These are phyloP conservation scores for Yamadazyma laniorum DNA, from an alignment of 805 yeast genomes.

Conservation along the genomic window DNA sequence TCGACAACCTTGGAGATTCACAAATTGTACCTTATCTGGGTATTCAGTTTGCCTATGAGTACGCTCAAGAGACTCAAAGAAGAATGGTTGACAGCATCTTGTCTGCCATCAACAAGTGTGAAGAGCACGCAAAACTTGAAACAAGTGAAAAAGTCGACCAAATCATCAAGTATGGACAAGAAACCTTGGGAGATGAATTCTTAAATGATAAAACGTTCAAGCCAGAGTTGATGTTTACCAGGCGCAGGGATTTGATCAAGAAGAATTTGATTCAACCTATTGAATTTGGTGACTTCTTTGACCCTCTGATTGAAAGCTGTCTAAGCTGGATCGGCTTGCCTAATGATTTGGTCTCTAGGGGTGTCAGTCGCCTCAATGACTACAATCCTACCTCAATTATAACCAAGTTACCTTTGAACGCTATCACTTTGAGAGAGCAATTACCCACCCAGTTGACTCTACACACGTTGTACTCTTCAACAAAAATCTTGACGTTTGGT, in stretches of 20 bases:
- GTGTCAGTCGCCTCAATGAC: conserved; percentile 27
- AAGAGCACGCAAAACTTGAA: conserved; percentile 59
- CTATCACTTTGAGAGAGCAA: conserved; percentile 29
- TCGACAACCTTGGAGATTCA: conserved; percentile 49
- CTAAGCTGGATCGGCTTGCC: conserved; percentile 45
- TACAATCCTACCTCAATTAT: conserved; percentile 34
- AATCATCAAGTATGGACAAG: conserved; percentile 61
- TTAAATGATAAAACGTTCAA: conserved; percentile 62
- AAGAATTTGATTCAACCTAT: conserved; percentile 60
- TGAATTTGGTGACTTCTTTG: conserved; percentile 72
- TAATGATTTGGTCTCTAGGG: conserved; percentile 22
- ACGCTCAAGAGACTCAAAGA: conserved; percentile 66
- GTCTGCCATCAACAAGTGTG: conserved; percentile 62
- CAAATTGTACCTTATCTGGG: conserved; percentile 63
- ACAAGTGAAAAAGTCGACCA: conserved; percentile 62
- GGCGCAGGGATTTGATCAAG: conserved; percentile 60
- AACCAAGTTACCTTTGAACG: conserved; percentile 28
- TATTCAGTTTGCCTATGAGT: conserved; percentile 60
- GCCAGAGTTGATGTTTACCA: conserved; percentile 78
- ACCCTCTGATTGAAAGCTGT: conserved; percentile 67
- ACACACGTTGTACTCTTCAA: conserved; percentile 40
- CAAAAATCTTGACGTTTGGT: conserved; percentile 41
- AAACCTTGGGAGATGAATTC: conserved; percentile 61
- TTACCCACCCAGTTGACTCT: conserved; percentile 39
- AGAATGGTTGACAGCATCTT: conserved; percentile 66